These are phyloP conservation scores for Penicillium herquei DNA, from an alignment of 495 filamentous ascomycete genomes.

Conservation along the genomic window DNA sequence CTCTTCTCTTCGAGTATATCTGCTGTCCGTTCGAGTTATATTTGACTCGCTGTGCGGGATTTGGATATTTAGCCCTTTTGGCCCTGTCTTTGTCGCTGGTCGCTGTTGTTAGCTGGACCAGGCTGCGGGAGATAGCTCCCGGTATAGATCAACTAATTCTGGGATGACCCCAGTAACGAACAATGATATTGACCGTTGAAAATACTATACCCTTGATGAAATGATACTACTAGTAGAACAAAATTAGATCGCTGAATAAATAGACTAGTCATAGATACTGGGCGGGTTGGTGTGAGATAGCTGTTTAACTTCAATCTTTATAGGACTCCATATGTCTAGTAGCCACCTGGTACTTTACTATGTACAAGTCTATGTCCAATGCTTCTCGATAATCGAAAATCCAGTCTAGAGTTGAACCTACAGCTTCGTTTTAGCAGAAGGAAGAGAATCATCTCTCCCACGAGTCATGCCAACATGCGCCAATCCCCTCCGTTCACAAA, in stretches of 20 bases:
- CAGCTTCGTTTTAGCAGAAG: constrained; percentile 21
- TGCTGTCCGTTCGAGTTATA: constrained; percentile 5
- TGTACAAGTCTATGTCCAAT: neutral
- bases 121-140: constrained; percentile 14
- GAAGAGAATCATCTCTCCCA: constrained; percentile 39
- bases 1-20: constrained; percentile 5
- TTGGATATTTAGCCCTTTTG: constrained; percentile 4
- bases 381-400: neutral
- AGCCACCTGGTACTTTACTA: neutral
- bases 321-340: too few relatives aligned
- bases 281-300: too few relatives aligned
- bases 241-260: too few relatives aligned
- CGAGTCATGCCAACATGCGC: constrained; percentile 22
- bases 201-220: too few relatives aligned
- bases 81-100: neutral
- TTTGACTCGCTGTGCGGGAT: constrained; percentile 1
- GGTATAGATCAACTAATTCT: constrained; percentile 27
- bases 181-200: constrained; percentile 2
- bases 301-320: too few relatives aligned
- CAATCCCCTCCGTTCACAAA: constrained; percentile 45
- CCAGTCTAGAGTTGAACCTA: neutral
- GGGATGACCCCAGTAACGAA: constrained; percentile 25
- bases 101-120: constrained; percentile 2
- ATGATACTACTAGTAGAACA: neutral
- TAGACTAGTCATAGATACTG: too few relatives aligned